These are phyloP conservation scores for Phellinidium pouzarii DNA, from an alignment of 1,284 basidiomycete species.

Conservation along the genomic window DNA sequence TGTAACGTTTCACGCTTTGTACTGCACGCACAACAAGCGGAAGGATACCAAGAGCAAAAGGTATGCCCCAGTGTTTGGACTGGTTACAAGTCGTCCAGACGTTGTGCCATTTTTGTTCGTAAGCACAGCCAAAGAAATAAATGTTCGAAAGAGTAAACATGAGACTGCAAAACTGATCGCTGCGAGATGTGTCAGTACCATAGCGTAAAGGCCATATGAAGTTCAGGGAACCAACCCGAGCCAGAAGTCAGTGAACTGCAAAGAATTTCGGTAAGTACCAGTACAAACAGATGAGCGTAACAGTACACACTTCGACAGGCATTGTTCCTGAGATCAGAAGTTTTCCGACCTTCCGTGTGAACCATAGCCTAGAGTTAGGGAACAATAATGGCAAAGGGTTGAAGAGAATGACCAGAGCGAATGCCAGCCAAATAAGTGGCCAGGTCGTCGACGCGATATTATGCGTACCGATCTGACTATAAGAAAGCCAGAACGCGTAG, in stretches of 20 bases:
- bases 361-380: constrained; percentile 72
- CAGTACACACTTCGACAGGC: constrained; percentile 66
- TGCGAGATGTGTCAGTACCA: constrained; percentile 32
- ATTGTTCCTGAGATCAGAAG: constrained; percentile 66
- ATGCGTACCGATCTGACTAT: constrained; percentile 51
- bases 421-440: constrained; percentile 81
- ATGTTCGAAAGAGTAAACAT: constrained; percentile 68
- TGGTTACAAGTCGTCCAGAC: constrained; percentile 38
- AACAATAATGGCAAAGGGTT: constrained; percentile 73
- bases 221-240: constrained; percentile 50
- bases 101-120: constrained; percentile 47
- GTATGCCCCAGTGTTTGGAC: constrained; percentile 50
- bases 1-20: constrained; percentile 84
- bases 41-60: constrained; percentile 48
- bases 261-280: background rate
- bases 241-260: constrained; percentile 76
- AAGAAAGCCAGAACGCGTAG: constrained; percentile 83
- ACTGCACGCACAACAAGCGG: constrained; percentile 72
- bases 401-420: constrained; percentile 56
- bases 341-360: constrained; percentile 55
- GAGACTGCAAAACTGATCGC: constrained; percentile 81
- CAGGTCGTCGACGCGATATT: constrained; percentile 52
- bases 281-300: background rate
- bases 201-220: background rate
- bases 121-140: constrained; percentile 70